These are phyloP conservation scores for Fusarium sp. DNA, from an alignment of 2,329 filamentous ascomycete species.

Conservation along the genomic window DNA sequence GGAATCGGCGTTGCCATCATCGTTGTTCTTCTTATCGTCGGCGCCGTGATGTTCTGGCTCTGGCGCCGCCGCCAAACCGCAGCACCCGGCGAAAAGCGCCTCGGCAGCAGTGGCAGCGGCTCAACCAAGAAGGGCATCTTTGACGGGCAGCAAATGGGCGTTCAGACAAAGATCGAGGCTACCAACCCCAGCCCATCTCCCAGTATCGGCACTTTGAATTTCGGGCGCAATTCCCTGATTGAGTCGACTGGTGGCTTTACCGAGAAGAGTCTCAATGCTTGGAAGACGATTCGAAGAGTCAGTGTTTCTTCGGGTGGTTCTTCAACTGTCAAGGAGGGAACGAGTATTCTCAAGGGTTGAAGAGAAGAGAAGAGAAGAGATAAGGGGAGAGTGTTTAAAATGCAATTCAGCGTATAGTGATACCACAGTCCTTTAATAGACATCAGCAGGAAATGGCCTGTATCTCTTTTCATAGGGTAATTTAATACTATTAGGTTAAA, in stretches of 20 bases:
- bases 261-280: constrained; percentile 35
- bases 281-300: constrained; percentile 45
- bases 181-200: constrained; percentile 41
- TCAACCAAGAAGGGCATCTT: constrained; percentile 35
- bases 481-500: constrained; percentile 19
- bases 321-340: constrained; percentile 19
- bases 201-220: constrained; percentile 43
- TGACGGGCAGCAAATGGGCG: constrained; percentile 39
- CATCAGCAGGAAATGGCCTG: constrained; percentile 41
- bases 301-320: constrained; percentile 41
- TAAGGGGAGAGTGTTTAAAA: not conserved
- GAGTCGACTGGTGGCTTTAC: constrained; percentile 34
- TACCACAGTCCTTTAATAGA: constrained; percentile 36
- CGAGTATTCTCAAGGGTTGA: constrained; percentile 19
- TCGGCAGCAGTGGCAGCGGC: constrained; percentile 38
- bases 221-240: constrained; percentile 43
- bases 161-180: constrained; percentile 45
- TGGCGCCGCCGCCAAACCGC: constrained; percentile 31
- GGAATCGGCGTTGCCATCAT: constrained; percentile 34
- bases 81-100: constrained; percentile 7
- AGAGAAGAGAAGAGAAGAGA: not conserved
- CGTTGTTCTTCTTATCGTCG: constrained; percentile 15
- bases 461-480: constrained; percentile 40
- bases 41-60: constrained; percentile 33
- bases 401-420: constrained; percentile 23